Conservation (phyloP, 352 stramenopile species). For the Phytophthora niederhauseri region DNA sequence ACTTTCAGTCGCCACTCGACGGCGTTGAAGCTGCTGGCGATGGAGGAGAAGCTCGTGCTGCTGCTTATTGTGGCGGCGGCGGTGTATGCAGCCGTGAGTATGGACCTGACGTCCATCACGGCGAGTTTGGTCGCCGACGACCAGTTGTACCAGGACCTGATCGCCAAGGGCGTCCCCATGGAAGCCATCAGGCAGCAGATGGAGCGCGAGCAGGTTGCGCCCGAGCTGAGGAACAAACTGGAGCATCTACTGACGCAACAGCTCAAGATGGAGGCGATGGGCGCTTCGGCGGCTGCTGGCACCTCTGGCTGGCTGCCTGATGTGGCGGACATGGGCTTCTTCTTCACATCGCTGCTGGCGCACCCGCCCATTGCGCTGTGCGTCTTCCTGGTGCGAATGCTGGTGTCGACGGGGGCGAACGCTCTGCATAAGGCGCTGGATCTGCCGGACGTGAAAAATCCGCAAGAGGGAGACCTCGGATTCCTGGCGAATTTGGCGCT, state of each 20-base stretch:
- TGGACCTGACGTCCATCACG: slow-evolving; percentile 54
- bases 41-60: slow-evolving; percentile 70
- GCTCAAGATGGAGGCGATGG: slow-evolving; percentile 36
- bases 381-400: slow-evolving; percentile 62
- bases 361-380: slow-evolving; percentile 72
- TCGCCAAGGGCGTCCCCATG: slow-evolving; percentile 63
- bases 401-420: slow-evolving; percentile 50
- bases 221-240: slow-evolving; percentile 48
- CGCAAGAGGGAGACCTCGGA: slow-evolving; percentile 69
- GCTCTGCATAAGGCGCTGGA: slow-evolving; percentile 45
- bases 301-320: slow-evolving; percentile 54
- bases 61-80: slow-evolving; percentile 55
- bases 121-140: slow-evolving; percentile 55
- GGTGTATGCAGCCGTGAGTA: slow-evolving; percentile 53
- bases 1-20: slow-evolving; percentile 62
- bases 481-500: slow-evolving; percentile 69
- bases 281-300: slow-evolving; percentile 7
- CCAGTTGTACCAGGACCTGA: slow-evolving; percentile 61
- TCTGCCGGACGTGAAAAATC: slow-evolving; percentile 66
- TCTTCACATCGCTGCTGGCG: slow-evolving; percentile 53
- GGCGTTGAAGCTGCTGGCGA: slow-evolving; percentile 51
- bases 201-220: slow-evolving; percentile 68
- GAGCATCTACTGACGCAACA: slow-evolving; percentile 57
- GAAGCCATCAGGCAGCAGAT: slow-evolving; percentile 74
- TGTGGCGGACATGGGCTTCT: slow-evolving; percentile 53